Conservation (phyloP, 2,329 filamentous ascomycete genomes). For the Ophiostoma tasmaniense region DNA sequence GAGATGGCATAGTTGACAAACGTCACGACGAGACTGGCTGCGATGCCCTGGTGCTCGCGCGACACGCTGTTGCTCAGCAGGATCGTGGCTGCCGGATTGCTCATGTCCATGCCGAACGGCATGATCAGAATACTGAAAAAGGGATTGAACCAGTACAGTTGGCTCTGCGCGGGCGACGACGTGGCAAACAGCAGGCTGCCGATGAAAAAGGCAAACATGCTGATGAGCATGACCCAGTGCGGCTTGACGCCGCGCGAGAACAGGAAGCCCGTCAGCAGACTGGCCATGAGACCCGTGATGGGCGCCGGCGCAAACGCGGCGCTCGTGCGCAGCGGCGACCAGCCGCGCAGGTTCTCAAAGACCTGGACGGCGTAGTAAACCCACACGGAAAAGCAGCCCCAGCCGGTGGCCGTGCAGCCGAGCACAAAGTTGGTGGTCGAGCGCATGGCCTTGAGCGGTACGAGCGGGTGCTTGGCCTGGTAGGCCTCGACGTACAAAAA, state of each 20-base stretch:
- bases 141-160: slow-evolving; percentile 56
- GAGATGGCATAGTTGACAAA: slow-evolving; percentile 62
- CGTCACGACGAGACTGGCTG: slow-evolving; percentile 50
- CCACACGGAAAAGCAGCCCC: slow-evolving; percentile 36
- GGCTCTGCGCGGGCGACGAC: slow-evolving; percentile 36
- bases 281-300: slow-evolving; percentile 36
- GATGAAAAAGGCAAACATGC: slow-evolving; percentile 36
- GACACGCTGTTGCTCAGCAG: slow-evolving; percentile 47
- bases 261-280: slow-evolving; percentile 36
- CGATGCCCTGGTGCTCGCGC: slow-evolving; percentile 39
- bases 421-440: slow-evolving; percentile 41
- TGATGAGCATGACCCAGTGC: slow-evolving; percentile 36
- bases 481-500: slow-evolving; percentile 43
- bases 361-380: slow-evolving; percentile 34
- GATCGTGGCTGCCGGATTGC: slow-evolving; percentile 53
- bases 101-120: slow-evolving; percentile 59
- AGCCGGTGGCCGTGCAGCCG: slow-evolving; percentile 36
- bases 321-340: slow-evolving; percentile 35
- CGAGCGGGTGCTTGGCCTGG: slow-evolving; percentile 36
- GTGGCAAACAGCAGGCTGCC: slow-evolving; percentile 38
- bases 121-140: slow-evolving; percentile 52
- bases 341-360: slow-evolving; percentile 29
- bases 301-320: slow-evolving; percentile 39
- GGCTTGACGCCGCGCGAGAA: slow-evolving; percentile 32
- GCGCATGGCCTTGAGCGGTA: slow-evolving; percentile 42